Base-by-base conservation (phyloP, 805 yeast species). In the Hanseniaspora lindneri region DNA sequence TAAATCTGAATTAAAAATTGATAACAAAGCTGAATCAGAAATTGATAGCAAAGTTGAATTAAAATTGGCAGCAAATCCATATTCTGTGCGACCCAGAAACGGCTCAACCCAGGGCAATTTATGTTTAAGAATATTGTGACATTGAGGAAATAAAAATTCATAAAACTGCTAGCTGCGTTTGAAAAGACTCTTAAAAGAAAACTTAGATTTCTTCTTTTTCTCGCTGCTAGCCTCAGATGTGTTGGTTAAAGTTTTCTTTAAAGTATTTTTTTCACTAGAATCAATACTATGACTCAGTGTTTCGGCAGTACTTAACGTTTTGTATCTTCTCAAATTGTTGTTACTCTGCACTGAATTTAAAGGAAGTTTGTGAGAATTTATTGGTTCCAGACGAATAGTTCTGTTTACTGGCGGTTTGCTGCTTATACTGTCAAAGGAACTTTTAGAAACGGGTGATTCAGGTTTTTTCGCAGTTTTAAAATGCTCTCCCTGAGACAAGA, bases 401-500 rank as follows among this genome's bases (percentile, higher is more conserved):
- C 49, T 39, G 17, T 39, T 46, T 19, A 23, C 43, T 17, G 41
- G 41, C 1, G 49, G 49, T 17, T 46, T 46, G 7, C 39, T 19
- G 16, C 24, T 35, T 10, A 36, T 7, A 27, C 36, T 30, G 27
- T 28, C 16, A 13, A 30, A 16, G 8, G 43, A 40, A 9, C 25
- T 13, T 20, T 17, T 30, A 5, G 11, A 7, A 30, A 30, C n/a
- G 4, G 17, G 9, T 35, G 41, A 8, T 23, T 39, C 13, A 10
- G 16, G 20, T 1, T 10, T 6, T 17, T 44, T 36, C 30, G 21
- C 17, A 14, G 10, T 41, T 10, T 11, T 39, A 16, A 32, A 46
- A 25, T 46, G 20, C n/a, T 46, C 49, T 3, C 49, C 49, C 25
- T 46, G 49, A 23, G 49, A 46, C 17, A 46, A 32, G 1, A 46